These are phyloP conservation scores for Phytophthora pisi DNA, from an alignment of 352 stramenopile species.

Conservation along the genomic window DNA sequence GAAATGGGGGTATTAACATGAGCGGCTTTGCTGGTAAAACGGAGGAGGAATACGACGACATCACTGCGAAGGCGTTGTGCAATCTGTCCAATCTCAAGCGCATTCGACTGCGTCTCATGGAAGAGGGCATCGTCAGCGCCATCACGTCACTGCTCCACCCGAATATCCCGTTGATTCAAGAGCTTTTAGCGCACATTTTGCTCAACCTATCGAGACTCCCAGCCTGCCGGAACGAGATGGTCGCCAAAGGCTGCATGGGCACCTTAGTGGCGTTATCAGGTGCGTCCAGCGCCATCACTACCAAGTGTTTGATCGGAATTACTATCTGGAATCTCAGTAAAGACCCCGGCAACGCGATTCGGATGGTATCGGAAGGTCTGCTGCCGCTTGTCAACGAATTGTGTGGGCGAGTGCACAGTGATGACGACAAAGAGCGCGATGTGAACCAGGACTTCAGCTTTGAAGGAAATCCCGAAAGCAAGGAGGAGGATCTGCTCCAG, in stretches of 20 bases:
- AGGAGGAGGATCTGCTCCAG: conserved; percentile 35
- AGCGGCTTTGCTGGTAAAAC: conserved; percentile 18
- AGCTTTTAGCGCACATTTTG: conserved; percentile 72
- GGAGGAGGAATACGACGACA: conserved; percentile 50
- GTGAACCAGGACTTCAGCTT: neutral
- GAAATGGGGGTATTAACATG: conserved; percentile 12
- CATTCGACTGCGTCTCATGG: conserved; percentile 81
- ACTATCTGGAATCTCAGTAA: conserved; percentile 80
- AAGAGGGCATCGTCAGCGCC: conserved; percentile 87
- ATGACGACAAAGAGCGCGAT: neutral
- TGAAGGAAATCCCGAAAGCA: conserved; percentile 1
- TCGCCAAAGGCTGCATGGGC: conserved; percentile 73
- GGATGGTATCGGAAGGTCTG: conserved; percentile 81
- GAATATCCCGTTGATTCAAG: conserved; percentile 49
- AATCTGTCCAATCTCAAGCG: conserved; percentile 90
- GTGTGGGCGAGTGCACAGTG: conserved; percentile 33
- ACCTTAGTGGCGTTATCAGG: conserved; percentile 56
- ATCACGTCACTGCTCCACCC: conserved; percentile 67
- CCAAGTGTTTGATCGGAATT: conserved; percentile 60
- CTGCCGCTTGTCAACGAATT: conserved; percentile 68
- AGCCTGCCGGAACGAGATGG: conserved; percentile 67
- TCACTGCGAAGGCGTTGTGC: conserved; percentile 81
- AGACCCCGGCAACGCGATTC: conserved; percentile 60
- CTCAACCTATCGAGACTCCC: conserved; percentile 72
- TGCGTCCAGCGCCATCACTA: conserved; percentile 33